Percentiles rank a stretch among this genome's conserved stretches.
These are phyloP conservation scores for Teratosphaeria zuluensis DNA, from an alignment of 2,329 filamentous ascomycete genomes.

Conservation along the genomic window DNA sequence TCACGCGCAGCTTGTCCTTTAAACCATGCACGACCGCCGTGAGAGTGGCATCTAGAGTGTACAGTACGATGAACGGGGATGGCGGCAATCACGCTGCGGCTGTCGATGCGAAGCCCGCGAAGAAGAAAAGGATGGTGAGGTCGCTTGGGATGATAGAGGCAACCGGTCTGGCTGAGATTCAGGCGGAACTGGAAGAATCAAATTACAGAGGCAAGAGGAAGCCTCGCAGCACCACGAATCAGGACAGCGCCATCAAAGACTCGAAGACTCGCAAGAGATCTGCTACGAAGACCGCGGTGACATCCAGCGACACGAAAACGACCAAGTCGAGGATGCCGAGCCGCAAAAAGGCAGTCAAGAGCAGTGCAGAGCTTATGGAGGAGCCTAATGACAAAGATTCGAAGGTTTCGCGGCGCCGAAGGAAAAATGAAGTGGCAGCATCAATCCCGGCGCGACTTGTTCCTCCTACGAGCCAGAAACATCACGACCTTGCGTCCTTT, in stretches of 20 bases:
- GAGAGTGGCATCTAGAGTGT: background rate
- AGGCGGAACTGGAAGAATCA: constrained; percentile 2
- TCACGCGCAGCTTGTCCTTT: background rate
- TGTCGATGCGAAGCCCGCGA: background rate
- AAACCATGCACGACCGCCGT: background rate
- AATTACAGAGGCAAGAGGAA: background rate
- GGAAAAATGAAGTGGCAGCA: background rate
- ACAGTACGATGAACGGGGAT: background rate
- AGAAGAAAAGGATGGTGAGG: background rate
- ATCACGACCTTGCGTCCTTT: constrained; percentile 57
- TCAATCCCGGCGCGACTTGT: constrained; percentile 19
- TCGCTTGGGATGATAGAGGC: background rate
- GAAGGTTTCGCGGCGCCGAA: background rate
- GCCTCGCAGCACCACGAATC: background rate
- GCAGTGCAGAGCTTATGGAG: background rate
- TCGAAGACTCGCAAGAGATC: background rate
- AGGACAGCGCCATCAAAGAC: background rate
- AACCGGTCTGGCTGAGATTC: background rate
- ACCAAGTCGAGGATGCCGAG: background rate
- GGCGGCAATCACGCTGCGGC: background rate
- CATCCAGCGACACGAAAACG: background rate
- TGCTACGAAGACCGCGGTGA: background rate
- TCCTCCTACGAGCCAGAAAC: constrained; percentile 30
- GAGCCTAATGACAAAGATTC: background rate
- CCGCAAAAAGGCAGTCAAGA: background rate